A percentile compares a stretch with the other conserved stretches of the same genome.
Conservation (phyloP, 2,329 filamentous ascomycete species). For the Neobulgaria alba region DNA sequence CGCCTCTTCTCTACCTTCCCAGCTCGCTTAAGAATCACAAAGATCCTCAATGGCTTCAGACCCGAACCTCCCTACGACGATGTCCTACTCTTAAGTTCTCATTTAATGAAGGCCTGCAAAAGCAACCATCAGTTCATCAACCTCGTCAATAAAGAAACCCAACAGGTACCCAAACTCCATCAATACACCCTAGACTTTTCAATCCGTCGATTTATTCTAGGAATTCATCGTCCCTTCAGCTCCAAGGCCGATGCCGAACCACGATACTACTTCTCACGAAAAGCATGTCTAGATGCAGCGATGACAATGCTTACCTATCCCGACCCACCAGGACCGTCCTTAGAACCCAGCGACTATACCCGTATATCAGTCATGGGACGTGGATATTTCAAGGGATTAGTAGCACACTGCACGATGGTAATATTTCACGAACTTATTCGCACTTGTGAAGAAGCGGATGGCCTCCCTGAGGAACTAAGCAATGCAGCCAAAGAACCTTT, state of each 20-base stretch:
- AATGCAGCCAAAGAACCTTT: slow-evolving; percentile 26
- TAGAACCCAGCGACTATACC: slow-evolving; percentile 28
- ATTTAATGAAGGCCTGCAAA: slow-evolving; percentile 32
- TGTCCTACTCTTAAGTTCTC: slow-evolving; percentile 37
- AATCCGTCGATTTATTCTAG: slow-evolving; percentile 45
- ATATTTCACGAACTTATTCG: slow-evolving; percentile 39
- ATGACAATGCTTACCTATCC: slow-evolving; percentile 20
- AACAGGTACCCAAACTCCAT: slow-evolving; percentile 6
- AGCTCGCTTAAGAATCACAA: slow-evolving; percentile 36
- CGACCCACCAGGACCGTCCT: slow-evolving; percentile 1
- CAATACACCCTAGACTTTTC: slow-evolving; percentile 43
- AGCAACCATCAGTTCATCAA: slow-evolving; percentile 13
- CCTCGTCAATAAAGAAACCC: neutral
- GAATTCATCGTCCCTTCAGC: slow-evolving; percentile 43
- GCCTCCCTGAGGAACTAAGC: slow-evolving; percentile 26
- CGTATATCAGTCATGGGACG: slow-evolving; percentile 32
- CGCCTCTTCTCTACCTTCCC: slow-evolving; percentile 37
- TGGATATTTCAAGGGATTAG: slow-evolving; percentile 35
- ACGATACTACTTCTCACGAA: slow-evolving; percentile 41
- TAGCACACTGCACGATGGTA: slow-evolving; percentile 33
- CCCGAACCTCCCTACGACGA: slow-evolving; percentile 37
- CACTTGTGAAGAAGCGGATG: slow-evolving; percentile 37
- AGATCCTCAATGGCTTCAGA: slow-evolving; percentile 39
- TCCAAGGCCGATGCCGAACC: slow-evolving; percentile 35
- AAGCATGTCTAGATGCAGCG: slow-evolving; percentile 37